Evolutionary conservation across 805 yeast genomes (phyloP).

Genomic region (Kazachstania viticola): DNA sequence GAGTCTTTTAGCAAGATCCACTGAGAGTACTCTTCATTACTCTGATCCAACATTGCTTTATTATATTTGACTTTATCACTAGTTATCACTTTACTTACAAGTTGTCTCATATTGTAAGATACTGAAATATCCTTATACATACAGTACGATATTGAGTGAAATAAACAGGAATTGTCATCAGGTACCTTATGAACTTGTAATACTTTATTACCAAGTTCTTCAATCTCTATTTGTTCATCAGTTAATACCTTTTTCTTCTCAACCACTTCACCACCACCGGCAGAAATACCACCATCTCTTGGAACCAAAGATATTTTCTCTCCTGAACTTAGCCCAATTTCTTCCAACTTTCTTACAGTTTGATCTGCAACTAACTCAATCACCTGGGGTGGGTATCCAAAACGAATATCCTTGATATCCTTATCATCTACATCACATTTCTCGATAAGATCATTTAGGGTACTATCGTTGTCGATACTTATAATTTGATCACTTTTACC

Average conservation of each 20-base stretch:
- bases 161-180: conserved; percentile 71
- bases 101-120: conserved; percentile 37
- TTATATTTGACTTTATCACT: conserved; percentile 35
- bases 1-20: conserved; percentile 53
- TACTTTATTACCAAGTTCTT: conserved; percentile 19
- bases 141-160: conserved; percentile 51
- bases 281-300: background rate
- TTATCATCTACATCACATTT: conserved; percentile 8
- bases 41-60: conserved; percentile 45
- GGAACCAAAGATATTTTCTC: conserved; percentile 36
- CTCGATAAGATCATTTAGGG: conserved; percentile 24
- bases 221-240: conserved; percentile 5
- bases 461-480: conserved; percentile 28
- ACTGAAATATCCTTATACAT: conserved; percentile 33
- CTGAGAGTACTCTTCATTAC: conserved; percentile 35
- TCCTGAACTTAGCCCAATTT: conserved; percentile 42
- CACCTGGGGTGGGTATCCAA: conserved; percentile 53
- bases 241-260: background rate
- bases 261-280: background rate
- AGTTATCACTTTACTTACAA: conserved; percentile 38
- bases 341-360: conserved; percentile 19
- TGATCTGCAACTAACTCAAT: conserved; percentile 24
- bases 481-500: conserved; percentile 23
- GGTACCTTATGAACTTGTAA: conserved; percentile 48
- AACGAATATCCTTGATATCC: conserved; percentile 26